Base-by-base conservation (phyloP, 2,329 filamentous ascomycete species). In the Xylaria polymorpha region DNA sequence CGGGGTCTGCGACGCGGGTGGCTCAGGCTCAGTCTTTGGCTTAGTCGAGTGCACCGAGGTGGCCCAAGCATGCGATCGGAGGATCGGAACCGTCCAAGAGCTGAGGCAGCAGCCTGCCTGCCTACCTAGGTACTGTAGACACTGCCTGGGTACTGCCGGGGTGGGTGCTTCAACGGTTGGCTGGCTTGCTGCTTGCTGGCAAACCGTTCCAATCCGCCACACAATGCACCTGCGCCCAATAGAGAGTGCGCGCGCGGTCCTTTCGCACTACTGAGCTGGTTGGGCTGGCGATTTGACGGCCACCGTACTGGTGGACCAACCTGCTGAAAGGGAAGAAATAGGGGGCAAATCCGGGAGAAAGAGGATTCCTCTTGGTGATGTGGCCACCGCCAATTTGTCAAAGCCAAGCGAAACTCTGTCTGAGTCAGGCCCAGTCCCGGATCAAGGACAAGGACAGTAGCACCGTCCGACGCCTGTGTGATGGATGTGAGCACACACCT, bases 371-470 rank as follows among this genome's bases (percentile, higher is more conserved):
- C 56, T 56, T 66, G 76, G 69, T 79, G 77, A 79, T 79, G 77
- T 79, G 77, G 77, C 77, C 74, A 74, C 76, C 68, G 74, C 76
- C 76, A 71, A 74, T 74, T 74, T 74, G 72, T 73, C 72, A 71
- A 77, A 74, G 76, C 71, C 76, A 75, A 78, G 76, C 76, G 74
- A 77, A 77, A 78, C 76, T 73, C 71, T 75, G 74, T 77, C 75
- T 76, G 77, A 79, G 76, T 79, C 77, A 78, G 76, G 75, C 60
- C 71, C 67, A 56, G 61, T 66, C 53, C 41, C 61, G 62, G 62
- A 62, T 57, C 66, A 63, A 53, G 71, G 73, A 72, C 72, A 76
- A 75, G 74, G 72, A 73, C 73, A 69, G 50, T 66, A 71, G 64
- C 64, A 71, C 69, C 67, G 59, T 59, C 57, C 29, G 66, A 56